Evolutionary conservation across 2,329 filamentous ascomycete species (phyloP), one percentile per base, ranked within the genome.

Genomic region (Pestalotiopsis fici): DNA sequence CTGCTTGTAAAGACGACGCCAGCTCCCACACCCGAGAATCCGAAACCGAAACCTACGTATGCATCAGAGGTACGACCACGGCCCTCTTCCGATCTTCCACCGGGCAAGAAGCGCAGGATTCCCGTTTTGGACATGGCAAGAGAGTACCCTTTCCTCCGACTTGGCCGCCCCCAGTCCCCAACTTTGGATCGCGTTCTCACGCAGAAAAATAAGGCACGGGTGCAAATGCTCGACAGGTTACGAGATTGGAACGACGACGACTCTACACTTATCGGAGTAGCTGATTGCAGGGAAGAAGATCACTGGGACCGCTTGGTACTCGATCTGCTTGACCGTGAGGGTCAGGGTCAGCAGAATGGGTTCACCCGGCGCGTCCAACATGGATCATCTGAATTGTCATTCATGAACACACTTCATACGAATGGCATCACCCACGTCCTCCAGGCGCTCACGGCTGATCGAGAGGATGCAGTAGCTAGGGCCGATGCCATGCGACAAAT

Each of bases 91-190:
- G 75, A 81, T 25, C 80, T 92, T 1, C 78, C 79, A 13, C 86
- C 85, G 11, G 79, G 78, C 6, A 78, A 76, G 1, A 73, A 73
- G 15, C 85, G 91, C 25, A 83, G 86, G 59, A 82, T 93, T 2
- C 92, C 92, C 1, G 79, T 80, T 1, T 74, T 93, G 1, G 80
- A 86, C 37, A 84, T 86, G 3, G 83, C 89, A 2, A 82, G 83
- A 54, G 84, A 83, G 28, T 78, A 90, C 27, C 87, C 91, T 0
- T 91, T 94, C 73, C 77, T 95, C 31, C 88, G 92, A 43, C 78
- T 91, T 57, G 84, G 81, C 69, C 92, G 91, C 76, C 89, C 90
- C 4, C 90, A 94, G 76, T 86, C 90, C 2, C 74, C 76, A 0
- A 78, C 79, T n/a, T 78, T 95, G 23, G 86, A 83, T n/a, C 80